A percentile compares a stretch with the other conserved stretches of the same genome.
phyloP scores from a whole-genome alignment of 2,329 filamentous ascomycete species.

The Claviceps maximensis region DNA sequence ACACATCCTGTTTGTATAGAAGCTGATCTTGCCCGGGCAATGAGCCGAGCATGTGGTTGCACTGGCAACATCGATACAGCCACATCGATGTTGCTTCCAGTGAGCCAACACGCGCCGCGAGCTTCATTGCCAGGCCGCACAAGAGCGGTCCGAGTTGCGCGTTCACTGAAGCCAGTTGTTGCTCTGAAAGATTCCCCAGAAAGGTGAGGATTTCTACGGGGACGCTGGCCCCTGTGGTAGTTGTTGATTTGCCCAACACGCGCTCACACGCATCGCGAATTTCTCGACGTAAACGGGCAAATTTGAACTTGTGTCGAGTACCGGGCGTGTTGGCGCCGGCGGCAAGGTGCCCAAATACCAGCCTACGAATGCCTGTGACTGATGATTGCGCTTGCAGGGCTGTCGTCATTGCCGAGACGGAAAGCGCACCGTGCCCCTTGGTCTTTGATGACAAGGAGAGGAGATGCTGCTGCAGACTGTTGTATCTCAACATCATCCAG shows the following conservation, averaged over 20 bases:
- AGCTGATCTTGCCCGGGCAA: neutral
- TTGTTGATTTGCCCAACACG: conserved; percentile 6
- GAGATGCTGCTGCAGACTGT: conserved; percentile 3
- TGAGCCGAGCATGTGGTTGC: conserved; percentile 10
- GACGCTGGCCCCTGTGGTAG: neutral
- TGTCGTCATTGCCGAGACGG: conserved; percentile 8
- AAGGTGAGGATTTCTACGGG: conserved; percentile 19
- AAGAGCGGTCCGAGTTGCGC: conserved; percentile 15
- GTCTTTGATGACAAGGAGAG: neutral
- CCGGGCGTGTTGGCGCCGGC: conserved; percentile 10
- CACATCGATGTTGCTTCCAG: conserved; percentile 14
- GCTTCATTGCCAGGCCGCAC: conserved; percentile 16
- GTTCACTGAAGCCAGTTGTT: conserved; percentile 13
- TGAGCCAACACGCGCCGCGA: conserved; percentile 17
- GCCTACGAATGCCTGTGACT: conserved; percentile 16
- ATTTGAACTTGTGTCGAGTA: conserved; percentile 7
- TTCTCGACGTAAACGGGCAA: conserved; percentile 8
- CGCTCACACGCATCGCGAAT: conserved; percentile 14
- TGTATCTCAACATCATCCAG: conserved; percentile 22
- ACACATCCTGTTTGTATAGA: conserved; percentile 11
- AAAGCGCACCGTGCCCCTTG: neutral
- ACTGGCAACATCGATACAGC: conserved; percentile 12
- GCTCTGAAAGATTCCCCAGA: conserved; percentile 27
- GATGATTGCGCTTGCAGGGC: conserved; percentile 13
- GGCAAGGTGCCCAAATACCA: conserved; percentile 17